Conservation (phyloP, 768 basidiomycete species). For the Candolleomyces efflorescens region DNA sequence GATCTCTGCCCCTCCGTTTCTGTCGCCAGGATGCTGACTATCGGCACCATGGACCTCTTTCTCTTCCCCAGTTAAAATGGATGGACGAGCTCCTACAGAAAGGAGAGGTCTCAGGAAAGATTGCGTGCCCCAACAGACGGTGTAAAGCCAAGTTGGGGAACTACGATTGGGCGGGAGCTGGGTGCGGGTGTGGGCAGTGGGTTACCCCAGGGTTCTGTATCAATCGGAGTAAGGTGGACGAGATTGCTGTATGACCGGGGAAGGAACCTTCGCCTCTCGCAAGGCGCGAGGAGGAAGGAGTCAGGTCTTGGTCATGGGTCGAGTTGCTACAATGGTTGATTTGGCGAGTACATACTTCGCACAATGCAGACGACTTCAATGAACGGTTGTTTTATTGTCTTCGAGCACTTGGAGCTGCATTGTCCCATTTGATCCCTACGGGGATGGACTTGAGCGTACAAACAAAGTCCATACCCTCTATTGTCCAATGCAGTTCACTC, state of each 20-base stretch:
- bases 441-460: too few species aligned
- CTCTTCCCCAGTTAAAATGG: slow-evolving; percentile 75
- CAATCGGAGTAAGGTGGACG: slow-evolving; percentile 65
- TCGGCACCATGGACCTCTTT: background rate
- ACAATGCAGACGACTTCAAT: too few species aligned
- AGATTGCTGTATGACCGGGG: slow-evolving; percentile 31
- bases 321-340: too few species aligned
- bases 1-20: background rate
- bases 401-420: too few species aligned
- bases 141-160: slow-evolving; percentile 91
- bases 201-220: slow-evolving; percentile 81
- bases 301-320: too few species aligned
- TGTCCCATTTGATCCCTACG: too few species aligned
- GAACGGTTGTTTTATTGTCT: too few species aligned
- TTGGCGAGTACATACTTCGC: too few species aligned
- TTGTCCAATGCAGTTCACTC: too few species aligned
- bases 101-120: slow-evolving; percentile 85
- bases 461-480: too few species aligned
- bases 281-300: too few species aligned
- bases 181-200: slow-evolving; percentile 91
- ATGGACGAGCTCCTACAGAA: slow-evolving; percentile 79
- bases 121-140: slow-evolving; percentile 87
- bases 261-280: too few species aligned
- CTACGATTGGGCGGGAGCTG: slow-evolving; percentile 94
- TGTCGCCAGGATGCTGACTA: background rate